These are phyloP conservation scores for Sphaerobolus stellatus DNA, from an alignment of 1,284 basidiomycete species.

Conservation along the genomic window DNA sequence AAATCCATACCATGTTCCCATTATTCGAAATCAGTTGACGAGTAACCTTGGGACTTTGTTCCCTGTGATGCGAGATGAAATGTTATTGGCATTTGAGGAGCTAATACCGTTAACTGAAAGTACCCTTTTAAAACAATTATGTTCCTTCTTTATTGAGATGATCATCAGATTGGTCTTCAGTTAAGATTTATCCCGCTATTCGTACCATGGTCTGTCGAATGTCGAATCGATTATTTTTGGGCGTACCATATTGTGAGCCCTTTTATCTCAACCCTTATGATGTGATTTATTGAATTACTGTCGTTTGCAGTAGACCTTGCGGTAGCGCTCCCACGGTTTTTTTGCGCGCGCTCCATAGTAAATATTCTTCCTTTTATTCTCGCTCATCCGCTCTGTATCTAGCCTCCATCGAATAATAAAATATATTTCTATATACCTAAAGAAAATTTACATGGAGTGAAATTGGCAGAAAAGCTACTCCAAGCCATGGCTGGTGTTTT, in stretches of 20 bases:
- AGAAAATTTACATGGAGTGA: too few relatives aligned
- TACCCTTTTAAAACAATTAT: neutral
- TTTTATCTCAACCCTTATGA: neutral
- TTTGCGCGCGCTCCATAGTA: too few relatives aligned
- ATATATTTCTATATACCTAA: too few relatives aligned
- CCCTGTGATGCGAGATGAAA: conserved; percentile 39
- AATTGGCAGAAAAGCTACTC: too few relatives aligned
- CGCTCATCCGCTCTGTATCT: too few relatives aligned
- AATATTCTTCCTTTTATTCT: too few relatives aligned
- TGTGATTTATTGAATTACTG: too few relatives aligned
- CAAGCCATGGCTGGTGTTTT: too few relatives aligned
- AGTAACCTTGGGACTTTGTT: conserved; percentile 37
- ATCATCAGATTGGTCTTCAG: neutral
- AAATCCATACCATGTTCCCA: conserved; percentile 38
- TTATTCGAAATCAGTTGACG: conserved; percentile 37
- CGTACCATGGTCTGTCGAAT: neutral
- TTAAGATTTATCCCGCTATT: neutral
- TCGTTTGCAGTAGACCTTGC: too few relatives aligned
- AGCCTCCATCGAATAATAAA: too few relatives aligned
- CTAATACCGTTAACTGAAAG: conserved; percentile 22
- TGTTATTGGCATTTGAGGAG: conserved; percentile 32
- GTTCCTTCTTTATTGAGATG: neutral
- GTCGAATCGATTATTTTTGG: neutral
- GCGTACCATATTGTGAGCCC: neutral
- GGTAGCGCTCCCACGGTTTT: too few relatives aligned